Evolutionary conservation across 371 early-diverging fungal genomes (phyloP), one percentile per base, ranked within the genome.

Genomic region (Neoconidiobolus thromboides): DNA sequence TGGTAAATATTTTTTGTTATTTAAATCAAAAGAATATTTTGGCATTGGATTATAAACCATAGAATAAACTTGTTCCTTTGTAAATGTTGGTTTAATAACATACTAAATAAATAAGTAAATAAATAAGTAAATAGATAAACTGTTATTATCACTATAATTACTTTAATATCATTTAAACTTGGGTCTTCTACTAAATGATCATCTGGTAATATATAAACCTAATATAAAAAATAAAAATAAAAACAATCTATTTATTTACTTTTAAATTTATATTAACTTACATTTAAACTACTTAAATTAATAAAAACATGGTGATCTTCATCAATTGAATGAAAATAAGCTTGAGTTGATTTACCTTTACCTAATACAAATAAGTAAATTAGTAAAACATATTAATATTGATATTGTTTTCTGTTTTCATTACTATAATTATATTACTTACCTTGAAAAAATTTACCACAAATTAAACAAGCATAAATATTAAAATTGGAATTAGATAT

Each of bases 391-490:
- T 44, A 55, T 49, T 38, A 12, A 3, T 40, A 39, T 62, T 37
- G 41, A 48, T 49, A 51, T 44, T 9, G 6, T 15, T 36, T 46
- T 12, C 43, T 40, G 15, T 58, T 26, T n/a, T 7, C n/a, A n/a
- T n/a, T n/a, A n/a, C n/a, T n/a, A n/a, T n/a, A n/a, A n/a, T n/a
- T n/a, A n/a, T n/a, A n/a, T n/a, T n/a, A n/a, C n/a, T 52, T 65
- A 84, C 87, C 95, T 80, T 96, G 96, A 66, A 82, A 94, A 66
- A 93, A 98, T 68, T 91, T 93, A 51, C 97, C 96, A 63, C 96
- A 98, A 1, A 93, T 89, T 15, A 98, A 80, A 65, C 98, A 98
- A 0, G 92, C 90, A 67, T 98, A 98, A 0, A 96, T 91, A 64
- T 98, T 98, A 63, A 85, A 66, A 64, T 90, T 88, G 39, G 90